Conservation (phyloP, 257 asterid species). For the Apocynum venetum region DNA sequence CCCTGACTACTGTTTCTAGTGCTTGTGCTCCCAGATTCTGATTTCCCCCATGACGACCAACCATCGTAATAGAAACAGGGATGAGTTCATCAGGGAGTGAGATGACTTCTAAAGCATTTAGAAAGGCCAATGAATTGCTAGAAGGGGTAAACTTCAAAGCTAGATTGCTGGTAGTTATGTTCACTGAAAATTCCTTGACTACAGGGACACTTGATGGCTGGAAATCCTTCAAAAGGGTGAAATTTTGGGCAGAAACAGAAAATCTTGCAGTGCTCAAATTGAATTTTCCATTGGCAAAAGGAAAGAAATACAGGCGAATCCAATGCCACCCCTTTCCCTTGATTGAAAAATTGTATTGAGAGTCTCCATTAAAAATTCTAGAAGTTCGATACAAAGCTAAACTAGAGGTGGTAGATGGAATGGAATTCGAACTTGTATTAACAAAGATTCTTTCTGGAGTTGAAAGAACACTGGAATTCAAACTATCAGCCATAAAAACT, state of each 20-base stretch:
- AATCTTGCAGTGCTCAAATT: slow-evolving; percentile 30
- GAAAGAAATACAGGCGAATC: slow-evolving; percentile 37
- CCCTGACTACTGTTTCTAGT: slow-evolving; percentile 31
- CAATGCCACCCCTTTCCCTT: slow-evolving; percentile 32
- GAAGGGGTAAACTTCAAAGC: slow-evolving; percentile 31
- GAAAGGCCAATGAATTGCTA: slow-evolving; percentile 29
- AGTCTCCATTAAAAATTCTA: slow-evolving; percentile 27
- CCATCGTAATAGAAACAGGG: slow-evolving; percentile 21
- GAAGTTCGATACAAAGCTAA: slow-evolving; percentile 31
- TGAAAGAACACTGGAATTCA: slow-evolving; percentile 13
- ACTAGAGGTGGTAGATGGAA: slow-evolving; percentile 23
- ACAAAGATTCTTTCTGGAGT: slow-evolving; percentile 25
- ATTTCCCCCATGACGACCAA: neutral
- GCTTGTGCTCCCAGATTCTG: slow-evolving; percentile 25
- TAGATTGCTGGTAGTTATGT: slow-evolving; percentile 18
- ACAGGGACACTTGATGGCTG: slow-evolving; percentile 20
- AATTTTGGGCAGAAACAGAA: slow-evolving; percentile 31
- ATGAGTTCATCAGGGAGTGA: slow-evolving; percentile 35
- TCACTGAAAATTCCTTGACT: slow-evolving; percentile 36
- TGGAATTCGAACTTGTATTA: slow-evolving; percentile 16
- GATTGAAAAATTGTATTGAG: slow-evolving; percentile 27
- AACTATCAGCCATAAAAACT: slow-evolving; percentile 34
- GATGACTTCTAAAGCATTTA: slow-evolving; percentile 36
- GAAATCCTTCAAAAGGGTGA: slow-evolving; percentile 32
- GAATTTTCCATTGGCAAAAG: slow-evolving; percentile 16